Conservation (phyloP, 2,329 filamentous ascomycete species). For the Chaetomium sp. region DNA sequence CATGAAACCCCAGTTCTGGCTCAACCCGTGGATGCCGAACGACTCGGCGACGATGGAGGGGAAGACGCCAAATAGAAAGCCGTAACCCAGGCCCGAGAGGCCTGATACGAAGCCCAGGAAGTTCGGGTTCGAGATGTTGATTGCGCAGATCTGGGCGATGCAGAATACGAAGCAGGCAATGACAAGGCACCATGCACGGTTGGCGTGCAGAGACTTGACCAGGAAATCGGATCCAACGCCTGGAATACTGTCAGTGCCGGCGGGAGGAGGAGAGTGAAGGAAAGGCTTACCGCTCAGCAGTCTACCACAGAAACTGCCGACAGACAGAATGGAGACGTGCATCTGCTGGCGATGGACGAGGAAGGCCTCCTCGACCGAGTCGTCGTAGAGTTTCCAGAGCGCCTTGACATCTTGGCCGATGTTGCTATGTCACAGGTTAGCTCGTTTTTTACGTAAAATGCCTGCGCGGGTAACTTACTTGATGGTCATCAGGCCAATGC, state of each 20-base stretch:
- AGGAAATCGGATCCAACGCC: constrained; percentile 90
- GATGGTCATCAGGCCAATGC: constrained; percentile 97
- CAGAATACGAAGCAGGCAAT: constrained; percentile 77
- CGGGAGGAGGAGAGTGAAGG: not conserved
- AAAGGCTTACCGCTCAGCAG: constrained; percentile 68
- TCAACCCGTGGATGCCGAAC: constrained; percentile 86
- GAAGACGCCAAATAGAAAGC: constrained; percentile 90
- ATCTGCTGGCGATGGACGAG: constrained; percentile 81
- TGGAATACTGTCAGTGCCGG: constrained; percentile 22
- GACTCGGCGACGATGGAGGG: constrained; percentile 86
- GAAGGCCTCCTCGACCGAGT: constrained; percentile 69
- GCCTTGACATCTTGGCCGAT: constrained; percentile 89
- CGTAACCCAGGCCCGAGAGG: constrained; percentile 86
- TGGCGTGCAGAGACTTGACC: constrained; percentile 76
- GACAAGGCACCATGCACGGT: constrained; percentile 88
- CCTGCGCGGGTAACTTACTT: constrained; percentile 65
- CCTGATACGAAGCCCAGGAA: constrained; percentile 76
- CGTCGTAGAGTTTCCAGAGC: constrained; percentile 84
- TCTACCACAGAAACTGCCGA: constrained; percentile 82
- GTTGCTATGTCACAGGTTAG: constrained; percentile 61
- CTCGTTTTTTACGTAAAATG: not conserved
- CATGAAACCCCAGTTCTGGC: constrained; percentile 96
- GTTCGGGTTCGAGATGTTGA: constrained; percentile 75
- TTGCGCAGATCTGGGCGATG: constrained; percentile 74
- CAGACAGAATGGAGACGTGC: constrained; percentile 91